Conservation (phyloP, 2,329 filamentous ascomycete species). For the Pseudopithomyces chartarum region DNA sequence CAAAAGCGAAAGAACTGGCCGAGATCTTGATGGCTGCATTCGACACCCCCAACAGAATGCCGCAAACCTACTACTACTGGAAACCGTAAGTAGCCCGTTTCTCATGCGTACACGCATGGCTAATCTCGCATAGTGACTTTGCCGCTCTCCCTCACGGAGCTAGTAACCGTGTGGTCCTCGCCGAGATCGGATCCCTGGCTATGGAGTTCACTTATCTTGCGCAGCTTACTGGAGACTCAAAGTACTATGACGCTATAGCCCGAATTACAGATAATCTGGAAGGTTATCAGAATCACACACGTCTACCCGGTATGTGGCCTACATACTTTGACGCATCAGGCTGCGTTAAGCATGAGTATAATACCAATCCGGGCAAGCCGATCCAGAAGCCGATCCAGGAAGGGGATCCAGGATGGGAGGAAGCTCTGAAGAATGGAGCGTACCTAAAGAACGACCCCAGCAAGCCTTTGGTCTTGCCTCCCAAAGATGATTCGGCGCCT, state of each 20-base stretch:
- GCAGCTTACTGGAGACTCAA: conserved; percentile 52
- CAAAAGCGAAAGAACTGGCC: conserved; percentile 67
- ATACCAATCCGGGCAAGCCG: conserved; percentile 28
- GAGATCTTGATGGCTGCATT: conserved; percentile 69
- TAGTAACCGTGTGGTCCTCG: conserved; percentile 48
- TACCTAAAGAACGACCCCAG: conserved; percentile 13
- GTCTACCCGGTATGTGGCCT: conserved; percentile 56
- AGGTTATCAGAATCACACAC: conserved; percentile 50
- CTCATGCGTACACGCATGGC: background rate
- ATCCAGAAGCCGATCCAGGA: conserved; percentile 25
- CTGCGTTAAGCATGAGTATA: conserved; percentile 32
- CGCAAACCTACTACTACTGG: conserved; percentile 64
- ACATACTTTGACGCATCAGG: conserved; percentile 51
- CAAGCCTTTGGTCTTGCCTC: conserved; percentile 1
- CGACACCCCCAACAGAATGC: conserved; percentile 72
- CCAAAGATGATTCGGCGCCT: conserved; percentile 6
- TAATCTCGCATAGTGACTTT: conserved; percentile 28
- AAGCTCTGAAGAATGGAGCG: conserved; percentile 1
- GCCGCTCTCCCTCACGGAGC: conserved; percentile 46
- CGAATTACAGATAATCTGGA: conserved; percentile 52
- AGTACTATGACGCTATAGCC: conserved; percentile 55
- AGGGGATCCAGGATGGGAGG: conserved; percentile 5
- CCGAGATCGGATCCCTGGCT: conserved; percentile 55
- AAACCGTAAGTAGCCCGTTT: conserved; percentile 44
- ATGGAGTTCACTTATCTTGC: conserved; percentile 56